Evolutionary conservation across 345 rosid species (phyloP), one percentile per base, ranked within the genome.

Genomic region (Populus tremula): DNA sequence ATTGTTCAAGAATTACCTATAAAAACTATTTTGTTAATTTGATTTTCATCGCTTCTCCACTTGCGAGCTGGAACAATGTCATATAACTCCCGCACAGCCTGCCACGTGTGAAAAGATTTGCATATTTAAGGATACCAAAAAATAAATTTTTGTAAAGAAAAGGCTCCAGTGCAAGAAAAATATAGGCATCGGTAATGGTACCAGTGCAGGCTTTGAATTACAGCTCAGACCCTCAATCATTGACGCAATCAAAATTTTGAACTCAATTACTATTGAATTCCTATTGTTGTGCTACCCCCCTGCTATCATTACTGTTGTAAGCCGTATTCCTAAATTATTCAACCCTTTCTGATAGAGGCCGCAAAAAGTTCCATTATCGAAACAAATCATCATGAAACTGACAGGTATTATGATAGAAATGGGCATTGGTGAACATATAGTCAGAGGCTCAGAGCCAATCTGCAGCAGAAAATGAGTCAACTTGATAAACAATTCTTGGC

Each of bases 81-180:
- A 43, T 95, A 95, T 83, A 95, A 90, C 89, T 95, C 98, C 84
- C 88, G 92, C 75, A 95, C 98, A 25, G 97, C 98, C 99, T 95
- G 85, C 78, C 76, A 77, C 31, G 76, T 62, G 77, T 59, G 71
- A 27, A 77, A 45, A 29, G 64, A 78, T 78, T 0, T 4, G 6
- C 53, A 47, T 47, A 47, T 47, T 47, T 13, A 47, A 14, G 53
- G 53, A 47, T 47, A 16, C 43, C 43, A 39, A 39, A 39, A 39
- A 8, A 33, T 39, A 39, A 39, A 7, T 39, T 39, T 39, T 39
- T 39, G 10, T 27, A 16, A 8, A 18, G 2, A 7, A 69, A 77
- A 62, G 23, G 59, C 6, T 8, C 1, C 31, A 41, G 61, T 41
- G 8, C 25, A 29, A 47, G 70, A 33, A 29, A 11, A 62, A 18